phyloP scores from a whole-genome alignment of 768 basidiomycete genomes.

The Austroboletus festivus region DNA sequence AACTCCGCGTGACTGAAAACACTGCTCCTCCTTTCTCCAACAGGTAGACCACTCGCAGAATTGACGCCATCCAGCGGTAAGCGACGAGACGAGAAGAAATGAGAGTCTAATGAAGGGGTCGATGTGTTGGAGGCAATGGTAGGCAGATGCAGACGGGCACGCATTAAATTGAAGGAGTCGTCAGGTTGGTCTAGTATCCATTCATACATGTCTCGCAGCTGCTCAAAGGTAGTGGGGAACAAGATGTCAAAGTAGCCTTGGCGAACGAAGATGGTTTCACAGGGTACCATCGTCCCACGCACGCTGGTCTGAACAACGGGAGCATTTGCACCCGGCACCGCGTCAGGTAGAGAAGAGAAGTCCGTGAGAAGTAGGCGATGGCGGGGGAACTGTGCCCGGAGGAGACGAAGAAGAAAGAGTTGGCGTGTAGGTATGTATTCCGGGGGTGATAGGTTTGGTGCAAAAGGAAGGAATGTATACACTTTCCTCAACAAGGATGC shows the following conservation, averaged over 20 bases:
- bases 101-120: conserved; percentile 49
- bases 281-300: conserved; percentile 81
- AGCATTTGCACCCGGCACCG: conserved; percentile 62
- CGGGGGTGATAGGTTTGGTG: conserved; percentile 80
- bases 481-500: conserved; percentile 57
- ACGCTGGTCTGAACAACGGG: conserved; percentile 97
- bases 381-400: conserved; percentile 81
- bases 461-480: conserved; percentile 77
- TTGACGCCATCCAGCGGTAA: conserved; percentile 65
- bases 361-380: conserved; percentile 95
- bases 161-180: conserved; percentile 19
- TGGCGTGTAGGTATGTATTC: conserved; percentile 95
- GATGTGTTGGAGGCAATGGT: conserved; percentile 52
- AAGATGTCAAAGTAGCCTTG: conserved; percentile 99
- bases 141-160: conserved; percentile 46
- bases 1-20: conserved; percentile 91
- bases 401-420: conserved; percentile 75
- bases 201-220: conserved; percentile 88
- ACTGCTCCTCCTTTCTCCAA: conserved; percentile 76
- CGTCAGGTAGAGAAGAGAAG: conserved; percentile 84
- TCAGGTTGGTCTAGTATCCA: conserved; percentile 64
- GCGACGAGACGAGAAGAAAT: conserved; percentile 68
- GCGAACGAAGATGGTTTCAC: conserved; percentile 84
- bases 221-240: conserved; percentile 90
- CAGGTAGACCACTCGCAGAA: conserved; percentile 72